Conservation (phyloP, 2,329 filamentous ascomycete species). For the Trichophyton benhamiae region DNA sequence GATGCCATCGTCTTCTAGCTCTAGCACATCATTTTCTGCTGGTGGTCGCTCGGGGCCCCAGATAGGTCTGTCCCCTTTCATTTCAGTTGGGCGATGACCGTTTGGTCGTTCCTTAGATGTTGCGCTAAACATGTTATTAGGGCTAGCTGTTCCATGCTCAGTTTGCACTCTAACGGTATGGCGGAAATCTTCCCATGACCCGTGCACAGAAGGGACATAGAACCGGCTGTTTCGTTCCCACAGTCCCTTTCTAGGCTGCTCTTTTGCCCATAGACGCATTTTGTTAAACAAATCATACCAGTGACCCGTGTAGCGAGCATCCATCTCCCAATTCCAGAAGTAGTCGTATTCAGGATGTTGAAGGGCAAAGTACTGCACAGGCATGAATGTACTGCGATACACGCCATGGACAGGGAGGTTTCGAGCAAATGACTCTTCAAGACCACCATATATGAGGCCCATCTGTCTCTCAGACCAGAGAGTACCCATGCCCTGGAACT, state of each 20-base stretch:
- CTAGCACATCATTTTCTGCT: constrained; percentile 57
- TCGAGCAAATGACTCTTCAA: constrained; percentile 62
- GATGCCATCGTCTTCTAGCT: constrained; percentile 57
- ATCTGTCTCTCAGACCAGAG: constrained; percentile 94
- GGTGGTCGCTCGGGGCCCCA: constrained; percentile 73
- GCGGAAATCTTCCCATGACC: constrained; percentile 66
- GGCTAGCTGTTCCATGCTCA: constrained; percentile 53
- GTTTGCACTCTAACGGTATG: constrained; percentile 65
- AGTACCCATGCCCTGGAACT: constrained; percentile 79
- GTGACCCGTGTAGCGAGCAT: constrained; percentile 79
- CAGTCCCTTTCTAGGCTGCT: constrained; percentile 64
- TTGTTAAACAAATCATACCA: constrained; percentile 65
- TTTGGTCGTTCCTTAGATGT: constrained; percentile 20
- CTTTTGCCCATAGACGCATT: constrained; percentile 54
- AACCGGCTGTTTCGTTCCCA: constrained; percentile 73
- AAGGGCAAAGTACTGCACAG: constrained; percentile 84
- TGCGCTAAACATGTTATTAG: constrained; percentile 56
- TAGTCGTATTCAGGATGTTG: constrained; percentile 79
- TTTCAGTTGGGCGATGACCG: constrained; percentile 11
- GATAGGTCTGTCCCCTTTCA: constrained; percentile 48
- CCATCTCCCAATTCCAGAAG: constrained; percentile 95
- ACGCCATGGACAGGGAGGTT: constrained; percentile 77
- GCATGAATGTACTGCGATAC: constrained; percentile 87
- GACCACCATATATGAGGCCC: constrained; percentile 75
- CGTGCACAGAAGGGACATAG: constrained; percentile 65